Base-by-base conservation (phyloP, 495 filamentous ascomycete genomes). In the Beverwykella pulmonaria region DNA sequence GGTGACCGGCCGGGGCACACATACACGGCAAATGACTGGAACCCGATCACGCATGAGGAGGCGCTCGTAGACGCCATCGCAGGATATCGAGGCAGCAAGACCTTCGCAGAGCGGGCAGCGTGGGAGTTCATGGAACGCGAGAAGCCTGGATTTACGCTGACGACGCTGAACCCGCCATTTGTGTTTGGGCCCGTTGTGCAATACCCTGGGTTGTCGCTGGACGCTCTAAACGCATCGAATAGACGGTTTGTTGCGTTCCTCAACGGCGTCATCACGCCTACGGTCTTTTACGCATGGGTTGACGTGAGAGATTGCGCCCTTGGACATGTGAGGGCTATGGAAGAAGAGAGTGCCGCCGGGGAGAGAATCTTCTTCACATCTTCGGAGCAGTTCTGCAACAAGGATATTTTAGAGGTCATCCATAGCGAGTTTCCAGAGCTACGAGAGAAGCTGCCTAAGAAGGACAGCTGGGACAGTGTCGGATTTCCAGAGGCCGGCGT, bases 1-100 rank as follows among this genome's bases (percentile, higher is more conserved):
- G 39, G 39, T n/a, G 22, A 19, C 19, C 36, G 68, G 30, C 53
- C 48, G 14, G 60, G 47, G 19, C 23, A 71, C 23, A 61, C 61
- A 9, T 69, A 71, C 48, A 64, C 65, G 6, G 48, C 52, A 8
- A 34, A 15, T 14, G 69, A 71, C 50, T 71, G 65, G 65, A 71
- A 65, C 57, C 69, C 69, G 1, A 54, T 69, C 14, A 71, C 65
- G 2, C 49, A 48, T 20, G 59, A 60, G 17, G 36, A 64, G 34
- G 69, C 69, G 34, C 46, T 39, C n/a, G 46, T 22, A 3, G 44
- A 59, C 54, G 27, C 63, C 10, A 26, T 57, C 15, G 55, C 17
- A 12, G 64, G 27, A 1, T 67, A 67, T 26, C 32, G 56, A 5
- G 64, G 46, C 1, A 41, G 46, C 64, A 61, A 67, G 32, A 55